These are phyloP conservation scores for Colletotrichum truncatum DNA, from an alignment of 2,329 filamentous ascomycete genomes.

Conservation along the genomic window DNA sequence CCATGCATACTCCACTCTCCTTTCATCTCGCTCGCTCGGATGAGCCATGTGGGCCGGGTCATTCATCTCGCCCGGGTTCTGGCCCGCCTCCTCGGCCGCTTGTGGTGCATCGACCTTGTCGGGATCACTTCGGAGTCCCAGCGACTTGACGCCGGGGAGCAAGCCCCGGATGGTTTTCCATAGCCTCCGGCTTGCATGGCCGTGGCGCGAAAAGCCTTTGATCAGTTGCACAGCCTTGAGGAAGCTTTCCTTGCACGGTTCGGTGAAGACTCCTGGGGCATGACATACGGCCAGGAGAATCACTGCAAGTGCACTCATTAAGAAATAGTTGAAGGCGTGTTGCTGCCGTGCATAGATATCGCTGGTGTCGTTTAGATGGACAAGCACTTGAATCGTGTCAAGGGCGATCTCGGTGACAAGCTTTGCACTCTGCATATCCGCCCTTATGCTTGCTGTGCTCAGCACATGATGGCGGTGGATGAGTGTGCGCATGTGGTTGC, in stretches of 20 bases:
- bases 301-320: slow-evolving; percentile 48
- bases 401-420: slow-evolving; percentile 49
- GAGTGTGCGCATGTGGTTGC: slow-evolving; percentile 54
- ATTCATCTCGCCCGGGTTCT: neutral
- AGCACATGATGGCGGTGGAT: slow-evolving; percentile 54
- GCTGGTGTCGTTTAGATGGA: slow-evolving; percentile 45
- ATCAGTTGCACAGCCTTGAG: slow-evolving; percentile 43
- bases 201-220: slow-evolving; percentile 42
- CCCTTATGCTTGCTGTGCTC: slow-evolving; percentile 44
- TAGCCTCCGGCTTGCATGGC: slow-evolving; percentile 41
- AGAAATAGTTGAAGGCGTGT: slow-evolving; percentile 51
- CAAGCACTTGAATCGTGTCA: slow-evolving; percentile 44
- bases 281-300: slow-evolving; percentile 55
- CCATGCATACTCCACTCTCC: slow-evolving; percentile 1
- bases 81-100: slow-evolving; percentile 9
- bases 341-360: slow-evolving; percentile 49
- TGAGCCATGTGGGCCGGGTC: no score
- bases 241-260: slow-evolving; percentile 43
- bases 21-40: neutral
- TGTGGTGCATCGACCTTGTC: slow-evolving; percentile 13
- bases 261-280: slow-evolving; percentile 51
- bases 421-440: slow-evolving; percentile 45
- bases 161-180: slow-evolving; percentile 47
- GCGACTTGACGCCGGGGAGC: slow-evolving; percentile 40
- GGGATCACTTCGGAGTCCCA: slow-evolving; percentile 34